A percentile compares a stretch with the other conserved stretches of the same genome.
Conservation (phyloP, 108 stramenopile species). For the Bacterosira constricta region DNA sequence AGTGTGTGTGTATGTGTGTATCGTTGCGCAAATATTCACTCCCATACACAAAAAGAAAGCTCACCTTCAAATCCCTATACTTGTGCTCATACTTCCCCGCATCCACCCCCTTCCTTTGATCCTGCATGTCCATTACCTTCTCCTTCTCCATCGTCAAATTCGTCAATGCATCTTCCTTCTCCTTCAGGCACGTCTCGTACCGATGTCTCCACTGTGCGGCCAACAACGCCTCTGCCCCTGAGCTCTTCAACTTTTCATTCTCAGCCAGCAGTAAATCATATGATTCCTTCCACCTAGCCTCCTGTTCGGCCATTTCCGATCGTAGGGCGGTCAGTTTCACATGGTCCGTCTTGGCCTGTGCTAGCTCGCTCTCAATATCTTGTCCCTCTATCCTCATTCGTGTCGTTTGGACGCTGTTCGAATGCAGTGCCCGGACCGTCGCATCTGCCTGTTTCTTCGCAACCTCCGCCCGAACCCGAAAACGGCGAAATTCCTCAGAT, state of each 20-base stretch:
- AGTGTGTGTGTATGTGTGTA: too few relatives aligned
- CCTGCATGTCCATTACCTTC: conserved; percentile 47
- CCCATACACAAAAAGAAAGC: not conserved
- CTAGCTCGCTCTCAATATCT: conserved; percentile 56
- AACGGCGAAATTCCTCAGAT: conserved; percentile 86
- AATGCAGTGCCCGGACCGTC: conserved; percentile 80
- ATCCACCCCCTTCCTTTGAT: conserved; percentile 47
- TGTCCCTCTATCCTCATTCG: conserved; percentile 74
- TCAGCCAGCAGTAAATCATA: conserved; percentile 83
- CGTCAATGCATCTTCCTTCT: conserved; percentile 79
- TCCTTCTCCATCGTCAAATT: conserved; percentile 63
- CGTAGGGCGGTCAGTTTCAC: conserved; percentile 54
- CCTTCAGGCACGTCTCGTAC: conserved; percentile 81
- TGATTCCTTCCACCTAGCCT: conserved; percentile 88
- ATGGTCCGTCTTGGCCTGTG: conserved; percentile 59
- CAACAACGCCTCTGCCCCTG: conserved; percentile 86
- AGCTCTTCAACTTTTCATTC: conserved; percentile 81
- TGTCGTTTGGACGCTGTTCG: conserved; percentile 67
- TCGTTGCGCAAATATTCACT: not conserved
- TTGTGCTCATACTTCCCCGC: conserved; percentile 83
- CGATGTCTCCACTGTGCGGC: conserved; percentile 94
- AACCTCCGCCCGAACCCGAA: conserved; percentile 86
- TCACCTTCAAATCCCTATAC: conserved; percentile 83
- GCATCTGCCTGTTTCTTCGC: conserved; percentile 78
- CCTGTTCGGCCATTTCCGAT: conserved; percentile 77